These are phyloP conservation scores for Camellia granthamiana DNA, from an alignment of 148 eudicot genomes.

Conservation along the genomic window DNA sequence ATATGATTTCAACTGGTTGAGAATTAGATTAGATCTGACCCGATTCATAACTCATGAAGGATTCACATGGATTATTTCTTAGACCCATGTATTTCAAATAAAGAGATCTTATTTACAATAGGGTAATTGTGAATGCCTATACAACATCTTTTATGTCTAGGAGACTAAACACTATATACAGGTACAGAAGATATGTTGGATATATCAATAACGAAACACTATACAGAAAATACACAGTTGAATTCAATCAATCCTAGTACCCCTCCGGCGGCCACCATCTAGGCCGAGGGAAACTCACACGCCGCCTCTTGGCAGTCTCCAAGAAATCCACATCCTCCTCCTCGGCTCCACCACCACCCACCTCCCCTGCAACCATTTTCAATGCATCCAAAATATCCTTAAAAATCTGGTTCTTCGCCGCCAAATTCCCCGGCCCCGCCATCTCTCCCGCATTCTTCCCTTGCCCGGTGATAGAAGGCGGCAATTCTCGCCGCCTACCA, in stretches of 20 bases:
- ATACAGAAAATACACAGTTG: not conserved
- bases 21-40: no score
- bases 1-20: no score
- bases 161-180: no score
- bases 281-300: slow-evolving; percentile 46
- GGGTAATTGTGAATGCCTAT: no score
- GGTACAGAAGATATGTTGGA: no score
- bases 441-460: not conserved
- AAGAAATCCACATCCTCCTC: slow-evolving; percentile 34
- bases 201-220: no score
- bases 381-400: slow-evolving; percentile 30
- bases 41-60: no score
- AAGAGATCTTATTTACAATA: no score
- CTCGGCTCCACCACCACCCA: slow-evolving; percentile 1
- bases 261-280: slow-evolving; percentile 35
- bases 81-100: no score
- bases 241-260: slow-evolving; percentile 16
- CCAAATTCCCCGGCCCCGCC: not conserved
- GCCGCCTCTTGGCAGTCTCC: slow-evolving; percentile 50
- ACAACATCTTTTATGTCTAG: no score
- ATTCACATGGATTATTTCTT: no score
- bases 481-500: slow-evolving; percentile 24
- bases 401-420: slow-evolving; percentile 12
- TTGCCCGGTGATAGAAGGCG: slow-evolving; percentile 17
- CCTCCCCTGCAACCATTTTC: slow-evolving; percentile 18